These are phyloP conservation scores for Cyberlindnera euphorbiae DNA, from an alignment of 805 yeast species.

Conservation along the genomic window DNA sequence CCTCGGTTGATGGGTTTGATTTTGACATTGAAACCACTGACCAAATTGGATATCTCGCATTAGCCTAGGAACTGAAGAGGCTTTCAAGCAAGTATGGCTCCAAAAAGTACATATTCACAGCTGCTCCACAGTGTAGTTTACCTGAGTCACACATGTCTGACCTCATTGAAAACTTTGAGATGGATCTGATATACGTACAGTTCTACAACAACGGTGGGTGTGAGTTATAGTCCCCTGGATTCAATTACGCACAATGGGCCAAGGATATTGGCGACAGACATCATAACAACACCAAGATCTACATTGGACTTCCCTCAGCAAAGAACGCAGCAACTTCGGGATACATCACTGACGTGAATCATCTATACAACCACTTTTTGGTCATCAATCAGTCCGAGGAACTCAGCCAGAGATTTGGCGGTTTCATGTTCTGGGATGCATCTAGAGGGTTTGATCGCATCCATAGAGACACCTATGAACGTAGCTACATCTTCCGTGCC, in stretches of 20 bases:
- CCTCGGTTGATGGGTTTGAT: constrained; percentile 88
- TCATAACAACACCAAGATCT: constrained; percentile 48
- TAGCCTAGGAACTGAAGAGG: constrained; percentile 45
- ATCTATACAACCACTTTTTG: constrained; percentile 26
- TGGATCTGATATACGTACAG: constrained; percentile 69
- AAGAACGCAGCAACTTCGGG: constrained; percentile 52
- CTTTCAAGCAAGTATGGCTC: constrained; percentile 35
- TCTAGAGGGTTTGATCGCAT: constrained; percentile 54
- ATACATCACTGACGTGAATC: constrained; percentile 39
- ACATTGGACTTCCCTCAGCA: constrained; percentile 59
- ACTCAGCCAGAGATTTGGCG: constrained; percentile 55
- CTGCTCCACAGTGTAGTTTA: constrained; percentile 77
- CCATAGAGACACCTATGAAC: constrained; percentile 28
- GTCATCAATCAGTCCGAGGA: constrained; percentile 9
- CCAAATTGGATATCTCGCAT: constrained; percentile 61
- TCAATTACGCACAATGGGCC: constrained; percentile 51
- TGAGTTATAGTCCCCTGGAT: constrained; percentile 34
- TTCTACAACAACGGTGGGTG: constrained; percentile 66
- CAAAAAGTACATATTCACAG: constrained; percentile 56
- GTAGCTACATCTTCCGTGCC: constrained; percentile 21
- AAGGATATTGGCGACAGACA: constrained; percentile 12
- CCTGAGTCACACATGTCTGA: constrained; percentile 57
- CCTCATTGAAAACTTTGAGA: constrained; percentile 43
- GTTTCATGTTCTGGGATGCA: constrained; percentile 90
- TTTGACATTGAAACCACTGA: constrained; percentile 75